A percentile compares a stretch with the other conserved stretches of the same genome.
These are phyloP conservation scores for Tricholoma sp. DNA, from an alignment of 768 basidiomycete species.

Conservation along the genomic window DNA sequence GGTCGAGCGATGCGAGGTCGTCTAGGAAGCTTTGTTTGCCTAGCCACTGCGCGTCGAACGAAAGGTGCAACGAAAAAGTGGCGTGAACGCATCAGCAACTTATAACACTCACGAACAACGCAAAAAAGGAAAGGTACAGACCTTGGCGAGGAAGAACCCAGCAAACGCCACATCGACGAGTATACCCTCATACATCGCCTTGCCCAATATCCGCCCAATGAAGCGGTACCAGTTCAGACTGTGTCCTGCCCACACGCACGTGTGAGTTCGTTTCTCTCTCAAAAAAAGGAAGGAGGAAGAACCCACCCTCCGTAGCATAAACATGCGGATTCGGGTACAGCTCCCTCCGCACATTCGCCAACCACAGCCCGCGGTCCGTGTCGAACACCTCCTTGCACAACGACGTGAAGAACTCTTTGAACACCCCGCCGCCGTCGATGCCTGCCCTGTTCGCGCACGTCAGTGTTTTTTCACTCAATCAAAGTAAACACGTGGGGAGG, in stretches of 20 bases:
- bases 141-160: constrained; percentile 89
- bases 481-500: no score
- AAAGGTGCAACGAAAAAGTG: no score
- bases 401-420: constrained; percentile 96
- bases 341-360: constrained; percentile 86
- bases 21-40: constrained; percentile 90
- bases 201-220: constrained; percentile 90
- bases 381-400: constrained; percentile 94
- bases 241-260: no score
- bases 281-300: no score
- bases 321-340: constrained; percentile 92
- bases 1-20: constrained; percentile 87
- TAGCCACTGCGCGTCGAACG: no score
- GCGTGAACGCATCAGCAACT: no score
- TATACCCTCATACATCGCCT: constrained; percentile 95
- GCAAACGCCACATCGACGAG: constrained; percentile 94
- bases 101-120: no score
- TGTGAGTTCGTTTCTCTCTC: no score
- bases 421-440: constrained; percentile 95
- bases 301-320: constrained; percentile 83
- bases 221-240: constrained; percentile 91
- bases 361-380: constrained; percentile 90
- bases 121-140: constrained; percentile 19
- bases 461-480: no score
- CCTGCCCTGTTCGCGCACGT: no score